phyloP scores from a whole-genome alignment of 768 basidiomycete species.

The Podaxis sp. region DNA sequence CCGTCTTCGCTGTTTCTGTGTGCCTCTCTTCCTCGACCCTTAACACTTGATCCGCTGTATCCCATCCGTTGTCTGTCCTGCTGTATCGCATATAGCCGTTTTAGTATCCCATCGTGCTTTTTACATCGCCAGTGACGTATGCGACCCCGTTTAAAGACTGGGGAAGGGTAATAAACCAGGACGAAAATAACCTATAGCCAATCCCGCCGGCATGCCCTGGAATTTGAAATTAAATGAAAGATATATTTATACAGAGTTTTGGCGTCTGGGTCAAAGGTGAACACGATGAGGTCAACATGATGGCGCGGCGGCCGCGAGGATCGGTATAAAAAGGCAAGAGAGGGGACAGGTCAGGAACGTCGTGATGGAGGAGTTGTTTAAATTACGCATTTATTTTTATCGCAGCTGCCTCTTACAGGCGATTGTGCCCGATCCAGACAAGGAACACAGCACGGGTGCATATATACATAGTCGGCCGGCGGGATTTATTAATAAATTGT shows the following conservation, averaged over 20 bases:
- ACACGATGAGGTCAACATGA: slow-evolving; percentile 5
- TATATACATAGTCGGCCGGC: slow-evolving; percentile 2
- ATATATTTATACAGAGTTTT: slow-evolving; percentile 11
- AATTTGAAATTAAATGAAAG: slow-evolving; percentile 9
- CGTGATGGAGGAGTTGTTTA: slow-evolving; percentile 8
- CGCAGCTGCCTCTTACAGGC: background rate
- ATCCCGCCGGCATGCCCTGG: slow-evolving; percentile 6
- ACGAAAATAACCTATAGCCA: slow-evolving; percentile 11
- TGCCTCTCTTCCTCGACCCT: background rate
- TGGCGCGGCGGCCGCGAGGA: slow-evolving; percentile 1
- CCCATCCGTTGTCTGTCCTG: background rate
- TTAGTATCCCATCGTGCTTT: slow-evolving; percentile 8
- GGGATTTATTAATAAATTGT: slow-evolving; percentile 12
- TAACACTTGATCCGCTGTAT: slow-evolving; percentile 3
- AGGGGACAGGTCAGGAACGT: slow-evolving; percentile 4
- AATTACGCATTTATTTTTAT: slow-evolving; percentile 10
- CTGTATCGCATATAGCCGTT: slow-evolving; percentile 8
- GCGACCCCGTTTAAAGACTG: background rate
- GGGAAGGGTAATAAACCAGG: background rate
- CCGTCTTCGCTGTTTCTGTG: background rate
- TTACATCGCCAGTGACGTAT: slow-evolving; percentile 6
- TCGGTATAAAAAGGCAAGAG: slow-evolving; percentile 4
- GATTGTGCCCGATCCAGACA: slow-evolving; percentile 1
- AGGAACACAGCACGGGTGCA: background rate
- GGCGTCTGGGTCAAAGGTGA: background rate